Conservation (phyloP, 164 flowering plant genomes). For the Vitis amurensis region DNA sequence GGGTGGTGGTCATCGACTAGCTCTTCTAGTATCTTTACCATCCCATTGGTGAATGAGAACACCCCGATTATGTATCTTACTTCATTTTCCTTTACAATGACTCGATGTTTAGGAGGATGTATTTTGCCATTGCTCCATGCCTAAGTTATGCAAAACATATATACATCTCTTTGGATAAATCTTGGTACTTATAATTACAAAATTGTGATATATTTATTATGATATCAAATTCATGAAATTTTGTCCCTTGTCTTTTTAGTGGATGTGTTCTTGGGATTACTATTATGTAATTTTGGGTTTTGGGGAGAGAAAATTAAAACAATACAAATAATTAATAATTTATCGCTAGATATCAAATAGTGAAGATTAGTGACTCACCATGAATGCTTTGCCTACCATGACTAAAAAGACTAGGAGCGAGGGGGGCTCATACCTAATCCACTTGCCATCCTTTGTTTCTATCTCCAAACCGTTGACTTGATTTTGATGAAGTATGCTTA, state of each 20-base stretch:
- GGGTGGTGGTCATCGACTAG: constrained; percentile 37
- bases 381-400: constrained; percentile 36
- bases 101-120: constrained; percentile 31
- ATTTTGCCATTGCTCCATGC: constrained; percentile 50
- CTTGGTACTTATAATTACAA: too few relatives aligned
- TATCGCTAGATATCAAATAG: neutral
- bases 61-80: constrained; percentile 32
- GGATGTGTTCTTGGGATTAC: too few relatives aligned
- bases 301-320: neutral
- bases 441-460: constrained; percentile 25
- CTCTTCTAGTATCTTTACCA: constrained; percentile 28
- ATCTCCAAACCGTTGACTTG: constrained; percentile 17
- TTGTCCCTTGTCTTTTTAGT: too few relatives aligned
- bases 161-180: neutral
- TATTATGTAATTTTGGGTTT: too few relatives aligned
- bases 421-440: constrained; percentile 15
- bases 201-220: too few relatives aligned
- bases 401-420: neutral
- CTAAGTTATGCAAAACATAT: constrained; percentile 14
- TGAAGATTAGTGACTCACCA: constrained; percentile 15
- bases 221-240: too few relatives aligned
- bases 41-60: constrained; percentile 26
- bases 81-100: constrained; percentile 23
- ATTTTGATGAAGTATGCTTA: constrained; percentile 18
- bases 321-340: neutral